phyloP scores from a whole-genome alignment of 768 basidiomycete genomes.

The Boletus eberwhitei region DNA sequence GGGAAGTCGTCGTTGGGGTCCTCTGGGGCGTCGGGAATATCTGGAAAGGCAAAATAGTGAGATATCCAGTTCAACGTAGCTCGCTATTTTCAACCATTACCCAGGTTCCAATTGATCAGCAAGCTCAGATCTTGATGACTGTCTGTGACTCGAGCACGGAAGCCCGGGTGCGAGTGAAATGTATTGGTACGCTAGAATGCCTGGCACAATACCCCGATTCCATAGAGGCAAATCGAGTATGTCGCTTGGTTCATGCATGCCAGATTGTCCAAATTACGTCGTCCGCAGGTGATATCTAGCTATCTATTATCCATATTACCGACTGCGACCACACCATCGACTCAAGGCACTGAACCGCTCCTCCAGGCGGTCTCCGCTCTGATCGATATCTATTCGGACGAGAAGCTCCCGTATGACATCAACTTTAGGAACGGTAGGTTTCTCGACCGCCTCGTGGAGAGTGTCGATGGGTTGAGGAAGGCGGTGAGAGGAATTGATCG shows the following conservation, averaged over 20 bases:
- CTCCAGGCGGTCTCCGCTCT: slow-evolving; percentile 79
- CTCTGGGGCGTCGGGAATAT: slow-evolving; percentile 85
- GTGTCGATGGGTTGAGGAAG: slow-evolving; percentile 60
- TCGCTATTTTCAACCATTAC: slow-evolving; percentile 5
- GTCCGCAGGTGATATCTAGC: slow-evolving; percentile 53
- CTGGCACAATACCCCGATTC: slow-evolving; percentile 69
- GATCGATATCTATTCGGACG: slow-evolving; percentile 93
- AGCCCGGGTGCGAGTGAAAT: slow-evolving; percentile 61
- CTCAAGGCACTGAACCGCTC: slow-evolving; percentile 59
- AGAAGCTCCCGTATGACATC: slow-evolving; percentile 71
- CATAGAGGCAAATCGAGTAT: slow-evolving; percentile 50
- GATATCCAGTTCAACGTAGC: slow-evolving; percentile 9
- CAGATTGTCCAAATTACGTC: not conserved
- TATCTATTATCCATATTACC: slow-evolving; percentile 68
- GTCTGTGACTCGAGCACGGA: slow-evolving; percentile 57
- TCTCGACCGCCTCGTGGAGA: slow-evolving; percentile 51
- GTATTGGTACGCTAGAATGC: slow-evolving; percentile 82
- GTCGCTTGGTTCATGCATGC: slow-evolving; percentile 25
- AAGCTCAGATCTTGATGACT: slow-evolving; percentile 63
- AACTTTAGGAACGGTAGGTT: slow-evolving; percentile 70
- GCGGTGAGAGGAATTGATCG: slow-evolving; percentile 64
- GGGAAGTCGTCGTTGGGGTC: slow-evolving; percentile 77
- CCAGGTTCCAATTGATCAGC: slow-evolving; percentile 57
- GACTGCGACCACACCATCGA: slow-evolving; percentile 34
- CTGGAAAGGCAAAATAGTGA: slow-evolving; percentile 66